A percentile compares a stretch with the other conserved stretches of the same genome.
Evolutionary conservation across 176 grass and related monocot genomes (phyloP).

Genomic region (Musa acuminata): DNA sequence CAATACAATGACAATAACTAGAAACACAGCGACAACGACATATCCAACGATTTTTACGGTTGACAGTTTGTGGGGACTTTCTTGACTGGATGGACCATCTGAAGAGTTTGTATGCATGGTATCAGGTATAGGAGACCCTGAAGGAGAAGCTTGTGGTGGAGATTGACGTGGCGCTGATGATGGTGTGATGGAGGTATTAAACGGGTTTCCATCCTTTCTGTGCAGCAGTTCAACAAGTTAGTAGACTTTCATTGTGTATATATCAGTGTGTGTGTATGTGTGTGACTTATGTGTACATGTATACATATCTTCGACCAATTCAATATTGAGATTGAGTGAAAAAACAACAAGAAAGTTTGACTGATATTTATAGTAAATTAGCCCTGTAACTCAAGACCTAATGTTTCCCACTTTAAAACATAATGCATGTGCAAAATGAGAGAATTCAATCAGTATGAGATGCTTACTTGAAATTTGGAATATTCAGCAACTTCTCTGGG

Average conservation of each 20-base stretch:
- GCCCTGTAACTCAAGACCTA: neutral
- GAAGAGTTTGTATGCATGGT: conserved; percentile 21
- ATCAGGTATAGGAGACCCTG: neutral
- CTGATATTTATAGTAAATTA: neutral
- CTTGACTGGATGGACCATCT: conserved; percentile 25
- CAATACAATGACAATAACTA: conserved; percentile 47
- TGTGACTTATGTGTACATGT: too few relatives aligned
- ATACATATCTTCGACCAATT: neutral
- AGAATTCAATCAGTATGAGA: conserved; percentile 2
- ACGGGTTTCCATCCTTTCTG: conserved; percentile 98
- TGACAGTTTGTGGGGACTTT: conserved; percentile 30
- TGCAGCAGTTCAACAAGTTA: conserved; percentile 9
- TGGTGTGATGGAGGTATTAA: conserved; percentile 78
- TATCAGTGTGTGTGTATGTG: too few relatives aligned
- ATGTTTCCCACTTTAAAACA: neutral
- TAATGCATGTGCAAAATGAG: neutral
- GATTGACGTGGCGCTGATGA: conserved; percentile 41
- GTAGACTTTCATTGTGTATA: neutral
- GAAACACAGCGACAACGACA: conserved; percentile 60
- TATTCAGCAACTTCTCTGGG: conserved; percentile 59
- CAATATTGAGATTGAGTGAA: neutral
- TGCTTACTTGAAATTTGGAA: conserved; percentile 86
- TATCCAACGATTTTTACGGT: conserved; percentile 67
- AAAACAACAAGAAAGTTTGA: neutral
- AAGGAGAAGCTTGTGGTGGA: neutral